phyloP scores from a whole-genome alignment of 176 grass and related monocot genomes.

The Oropetium thomaeum region DNA sequence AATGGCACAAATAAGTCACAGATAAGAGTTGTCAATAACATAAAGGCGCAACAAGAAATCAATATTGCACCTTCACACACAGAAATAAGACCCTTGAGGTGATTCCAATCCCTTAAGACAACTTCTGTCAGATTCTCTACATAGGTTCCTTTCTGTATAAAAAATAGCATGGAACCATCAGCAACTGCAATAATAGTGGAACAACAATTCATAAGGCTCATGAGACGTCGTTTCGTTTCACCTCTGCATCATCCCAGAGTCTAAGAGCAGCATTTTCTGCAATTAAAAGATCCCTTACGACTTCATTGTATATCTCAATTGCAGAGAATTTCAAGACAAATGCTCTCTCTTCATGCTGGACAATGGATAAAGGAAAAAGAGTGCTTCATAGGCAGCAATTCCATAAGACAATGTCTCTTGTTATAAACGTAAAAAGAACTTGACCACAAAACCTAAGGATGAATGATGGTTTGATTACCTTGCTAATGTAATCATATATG shows the following conservation, averaged over 20 bases:
- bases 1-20: slow-evolving; percentile 31
- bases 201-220: slow-evolving; percentile 4
- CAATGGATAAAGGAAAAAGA: slow-evolving; percentile 9
- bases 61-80: slow-evolving; percentile 82
- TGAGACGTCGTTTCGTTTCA: slow-evolving; percentile 2
- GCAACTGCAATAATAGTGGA: slow-evolving; percentile 6
- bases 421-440: slow-evolving; percentile 1
- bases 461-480: slow-evolving; percentile 44
- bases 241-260: slow-evolving; percentile 91
- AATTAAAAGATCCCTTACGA: slow-evolving; percentile 79
- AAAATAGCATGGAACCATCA: slow-evolving; percentile 23
- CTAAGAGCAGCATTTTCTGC: slow-evolving; percentile 64
- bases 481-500: slow-evolving; percentile 92
- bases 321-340: slow-evolving; percentile 94
- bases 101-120: slow-evolving; percentile 78
- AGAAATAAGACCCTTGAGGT: slow-evolving; percentile 77
- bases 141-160: slow-evolving; percentile 71
- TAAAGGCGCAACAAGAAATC: not conserved
- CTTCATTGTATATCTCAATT: slow-evolving; percentile 98
- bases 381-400: not conserved
- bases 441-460: slow-evolving; percentile 11
- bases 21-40: slow-evolving; percentile 13
- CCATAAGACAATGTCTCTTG: not conserved
- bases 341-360: slow-evolving; percentile 92
- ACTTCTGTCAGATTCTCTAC: slow-evolving; percentile 84